These are phyloP conservation scores for Tremellales sp. DNA, from an alignment of 1,284 basidiomycete species.

Conservation along the genomic window DNA sequence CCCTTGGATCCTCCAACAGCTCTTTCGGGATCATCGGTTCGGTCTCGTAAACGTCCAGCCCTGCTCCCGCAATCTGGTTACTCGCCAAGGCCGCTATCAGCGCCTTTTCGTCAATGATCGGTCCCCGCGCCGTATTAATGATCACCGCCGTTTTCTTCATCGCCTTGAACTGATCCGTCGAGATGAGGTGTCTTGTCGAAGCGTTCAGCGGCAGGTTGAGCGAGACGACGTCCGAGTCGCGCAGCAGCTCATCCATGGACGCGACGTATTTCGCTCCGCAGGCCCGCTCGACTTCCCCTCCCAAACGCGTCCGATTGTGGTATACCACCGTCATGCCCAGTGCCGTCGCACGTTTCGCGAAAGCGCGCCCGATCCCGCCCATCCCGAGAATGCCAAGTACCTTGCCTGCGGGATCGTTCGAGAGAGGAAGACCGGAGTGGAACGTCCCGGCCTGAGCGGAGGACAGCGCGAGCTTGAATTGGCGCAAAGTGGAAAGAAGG, in stretches of 20 bases:
- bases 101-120: constrained; percentile 76
- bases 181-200: constrained; percentile 64
- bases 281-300: constrained; percentile 44
- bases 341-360: constrained; percentile 17
- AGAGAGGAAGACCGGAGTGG: constrained; percentile 54
- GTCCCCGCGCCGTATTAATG: constrained; percentile 82
- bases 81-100: constrained; percentile 73
- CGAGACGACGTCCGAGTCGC: constrained; percentile 64
- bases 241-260: constrained; percentile 63
- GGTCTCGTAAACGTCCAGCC: constrained; percentile 58
- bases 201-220: constrained; percentile 38
- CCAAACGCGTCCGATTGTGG: constrained; percentile 63
- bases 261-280: constrained; percentile 56
- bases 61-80: constrained; percentile 71
- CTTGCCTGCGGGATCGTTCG: constrained; percentile 68
- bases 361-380: constrained; percentile 69
- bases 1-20: constrained; percentile 24
- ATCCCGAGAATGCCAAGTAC: constrained; percentile 78
- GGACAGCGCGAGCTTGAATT: constrained; percentile 66
- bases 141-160: constrained; percentile 73
- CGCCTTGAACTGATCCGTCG: constrained; percentile 65
- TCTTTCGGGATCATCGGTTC: constrained; percentile 25
- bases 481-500: constrained; percentile 69
- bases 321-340: constrained; percentile 64
- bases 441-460: constrained; percentile 56